Base-by-base conservation (phyloP, 108 stramenopile genomes). In the Schizochytrium sp. region DNA sequence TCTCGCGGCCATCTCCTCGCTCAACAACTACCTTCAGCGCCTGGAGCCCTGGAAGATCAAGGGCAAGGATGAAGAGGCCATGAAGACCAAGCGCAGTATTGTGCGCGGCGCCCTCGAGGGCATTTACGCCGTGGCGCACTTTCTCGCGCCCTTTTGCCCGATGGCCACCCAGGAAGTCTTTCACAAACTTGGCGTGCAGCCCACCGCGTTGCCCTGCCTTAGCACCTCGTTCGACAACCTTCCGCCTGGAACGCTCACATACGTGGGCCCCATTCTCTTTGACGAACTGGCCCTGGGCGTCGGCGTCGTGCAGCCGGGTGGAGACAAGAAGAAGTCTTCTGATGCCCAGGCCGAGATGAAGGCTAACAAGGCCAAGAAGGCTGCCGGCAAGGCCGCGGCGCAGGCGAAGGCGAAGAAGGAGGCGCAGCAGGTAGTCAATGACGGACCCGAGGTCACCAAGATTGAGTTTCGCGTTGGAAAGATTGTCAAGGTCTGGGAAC, bases 401-500 rank as follows among this genome's bases (percentile, higher is more conserved):
- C 16, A 69, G 63, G 25, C 63, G 1, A 69, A 29, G 8, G 28
- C 87, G 4, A 69, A 69, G 25, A 69, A 69, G 63, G 6, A 8
- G 63, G 0, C 8, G 25, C 21, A 14, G 6, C 91, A 83, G 29
- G 89, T 34, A 10, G 92, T 91, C 44, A 28, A 90, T 43, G 72
- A 94, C 83, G 96, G 96, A 88, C 92, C 96, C 10, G 96, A 96
- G 72, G 96, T 97, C 58, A 96, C 97, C 25, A 97, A 97, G 88
- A 92, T 96, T 71, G 97, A 97, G 34, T 96, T 96, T 87, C 93
- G 95, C 45, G 90, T 91, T 19, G 92, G 98, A 8, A 95, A 95
- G 44, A 96, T 98, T 87, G 94, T 94, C 58, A 97, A 97, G 90
- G 96, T 98, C 57, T 98, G 98, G 98, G 89, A 96, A 72, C 99